phyloP scores from a whole-genome alignment of 352 stramenopile genomes.

The Pythium aquatile region DNA sequence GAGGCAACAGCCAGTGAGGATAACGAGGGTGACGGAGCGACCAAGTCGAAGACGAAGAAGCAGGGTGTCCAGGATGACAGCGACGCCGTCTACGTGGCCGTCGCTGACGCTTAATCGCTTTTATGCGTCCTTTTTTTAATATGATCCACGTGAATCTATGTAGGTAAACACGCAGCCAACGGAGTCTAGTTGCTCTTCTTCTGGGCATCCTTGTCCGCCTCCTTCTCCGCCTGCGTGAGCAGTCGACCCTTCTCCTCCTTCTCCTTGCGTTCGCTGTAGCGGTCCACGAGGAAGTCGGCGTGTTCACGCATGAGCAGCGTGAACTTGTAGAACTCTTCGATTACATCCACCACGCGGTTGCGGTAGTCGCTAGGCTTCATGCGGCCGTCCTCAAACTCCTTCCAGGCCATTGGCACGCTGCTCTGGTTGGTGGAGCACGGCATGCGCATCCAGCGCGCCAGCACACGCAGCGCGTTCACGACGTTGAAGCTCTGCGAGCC shows the following conservation, averaged over 20 bases:
- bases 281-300: slow-evolving; percentile 35
- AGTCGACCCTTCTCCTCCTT: slow-evolving; percentile 33
- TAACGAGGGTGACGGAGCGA: too few species aligned
- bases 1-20: neutral
- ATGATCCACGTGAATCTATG: too few species aligned
- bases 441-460: slow-evolving; percentile 75
- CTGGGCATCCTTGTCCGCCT: slow-evolving; percentile 21
- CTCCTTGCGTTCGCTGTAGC: slow-evolving; percentile 38
- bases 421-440: slow-evolving; percentile 62
- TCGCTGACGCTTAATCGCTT: slow-evolving; percentile 3
- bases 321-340: slow-evolving; percentile 72
- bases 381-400: slow-evolving; percentile 58
- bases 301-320: slow-evolving; percentile 44
- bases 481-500: slow-evolving; percentile 65
- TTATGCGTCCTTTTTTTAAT: too few species aligned
- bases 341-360: slow-evolving; percentile 63
- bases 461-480: slow-evolving; percentile 49
- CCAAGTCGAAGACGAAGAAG: slow-evolving; percentile 5
- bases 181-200: slow-evolving; percentile 16
- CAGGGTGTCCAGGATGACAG: neutral
- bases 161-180: neutral
- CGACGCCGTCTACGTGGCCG: slow-evolving; percentile 18
- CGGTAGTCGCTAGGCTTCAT: slow-evolving; percentile 61
- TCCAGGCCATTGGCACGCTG: slow-evolving; percentile 57
- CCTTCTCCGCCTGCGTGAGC: slow-evolving; percentile 37